Conservation (phyloP, 129 eudicot species). For the Sambucus nigra region DNA sequence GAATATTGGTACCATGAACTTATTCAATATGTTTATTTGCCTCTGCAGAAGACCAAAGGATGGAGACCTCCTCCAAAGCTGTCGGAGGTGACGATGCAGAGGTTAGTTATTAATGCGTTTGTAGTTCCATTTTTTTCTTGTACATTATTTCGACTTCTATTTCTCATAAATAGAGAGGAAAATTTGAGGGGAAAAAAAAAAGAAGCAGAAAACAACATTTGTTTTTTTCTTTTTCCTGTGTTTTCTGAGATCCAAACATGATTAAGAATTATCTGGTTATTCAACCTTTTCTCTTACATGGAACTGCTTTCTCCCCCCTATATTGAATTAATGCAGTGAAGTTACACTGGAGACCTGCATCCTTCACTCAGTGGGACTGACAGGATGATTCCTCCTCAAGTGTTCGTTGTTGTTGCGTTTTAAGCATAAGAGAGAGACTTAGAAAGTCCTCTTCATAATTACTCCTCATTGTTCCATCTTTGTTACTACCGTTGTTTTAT, state of each 20-base stretch:
- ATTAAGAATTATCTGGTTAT: too few species aligned
- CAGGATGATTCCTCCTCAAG: background rate
- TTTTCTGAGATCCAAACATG: too few species aligned
- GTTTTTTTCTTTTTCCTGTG: too few species aligned
- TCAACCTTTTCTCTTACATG: too few species aligned
- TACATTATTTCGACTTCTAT: too few species aligned
- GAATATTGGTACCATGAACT: background rate
- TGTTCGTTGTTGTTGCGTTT: background rate
- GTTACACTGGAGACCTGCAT: too few species aligned
- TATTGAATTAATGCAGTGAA: background rate
- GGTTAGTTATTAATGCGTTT: constrained; percentile 22
- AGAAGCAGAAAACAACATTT: too few species aligned
- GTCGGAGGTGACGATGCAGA: constrained; percentile 33
- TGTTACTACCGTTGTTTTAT: background rate
- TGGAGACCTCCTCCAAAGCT: constrained; percentile 34
- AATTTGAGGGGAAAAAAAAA: too few species aligned
- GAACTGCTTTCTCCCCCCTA: too few species aligned
- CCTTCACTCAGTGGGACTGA: too few species aligned
- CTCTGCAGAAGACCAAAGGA: constrained; percentile 34
- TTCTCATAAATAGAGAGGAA: background rate
- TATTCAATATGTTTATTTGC: background rate
- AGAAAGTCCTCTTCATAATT: background rate
- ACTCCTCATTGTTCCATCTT: background rate
- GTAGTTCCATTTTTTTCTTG: background rate
- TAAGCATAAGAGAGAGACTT: background rate